Percentiles rank a stretch among this genome's conserved stretches.
Conservation (phyloP, 108 stramenopile genomes). For the Nannochloropsis gaditana region DNA sequence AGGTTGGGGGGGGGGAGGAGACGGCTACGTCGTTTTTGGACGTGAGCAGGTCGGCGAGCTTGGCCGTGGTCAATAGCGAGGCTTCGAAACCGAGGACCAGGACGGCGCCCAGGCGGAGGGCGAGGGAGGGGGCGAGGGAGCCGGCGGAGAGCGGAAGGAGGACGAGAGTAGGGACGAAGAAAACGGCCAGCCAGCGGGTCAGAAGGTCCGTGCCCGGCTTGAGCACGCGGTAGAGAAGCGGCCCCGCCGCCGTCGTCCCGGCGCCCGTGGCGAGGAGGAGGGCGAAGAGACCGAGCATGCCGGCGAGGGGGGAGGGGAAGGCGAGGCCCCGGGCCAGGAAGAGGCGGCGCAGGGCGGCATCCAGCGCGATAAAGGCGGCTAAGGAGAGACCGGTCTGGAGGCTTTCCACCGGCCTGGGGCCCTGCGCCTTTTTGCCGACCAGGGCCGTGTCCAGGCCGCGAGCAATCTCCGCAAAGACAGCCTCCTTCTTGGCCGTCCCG, state of each 20-base stretch:
- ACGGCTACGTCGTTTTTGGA: slow-evolving; percentile 30
- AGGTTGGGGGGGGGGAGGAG: neutral
- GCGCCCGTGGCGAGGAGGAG: neutral
- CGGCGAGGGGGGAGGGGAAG: slow-evolving; percentile 40
- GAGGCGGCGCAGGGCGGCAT: slow-evolving; percentile 25
- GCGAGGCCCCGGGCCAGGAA: slow-evolving; percentile 27
- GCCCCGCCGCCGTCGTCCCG: too few species aligned
- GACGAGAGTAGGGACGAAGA: slow-evolving; percentile 45
- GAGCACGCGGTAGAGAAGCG: neutral
- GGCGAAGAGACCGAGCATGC: slow-evolving; percentile 37
- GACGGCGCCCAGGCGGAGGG: slow-evolving; percentile 31
- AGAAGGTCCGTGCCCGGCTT: neutral
- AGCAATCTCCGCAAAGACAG: neutral
- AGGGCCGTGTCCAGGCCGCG: neutral
- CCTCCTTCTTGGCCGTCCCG: slow-evolving; percentile 26
- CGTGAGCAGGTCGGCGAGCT: slow-evolving; percentile 12
- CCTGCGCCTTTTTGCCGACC: neutral
- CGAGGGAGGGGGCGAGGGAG: slow-evolving; percentile 28
- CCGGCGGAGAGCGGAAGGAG: slow-evolving; percentile 36
- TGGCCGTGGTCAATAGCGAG: neutral
- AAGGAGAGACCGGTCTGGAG: slow-evolving; percentile 18
- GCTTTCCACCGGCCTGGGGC: neutral
- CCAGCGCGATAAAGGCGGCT: slow-evolving; percentile 22
- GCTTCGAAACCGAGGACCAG: slow-evolving; percentile 26
- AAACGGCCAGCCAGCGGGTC: slow-evolving; percentile 45